A percentile compares a stretch with the other conserved stretches of the same genome.
Conservation (phyloP, 164 flowering plant genomes). For the Vitis rotundifolia region DNA sequence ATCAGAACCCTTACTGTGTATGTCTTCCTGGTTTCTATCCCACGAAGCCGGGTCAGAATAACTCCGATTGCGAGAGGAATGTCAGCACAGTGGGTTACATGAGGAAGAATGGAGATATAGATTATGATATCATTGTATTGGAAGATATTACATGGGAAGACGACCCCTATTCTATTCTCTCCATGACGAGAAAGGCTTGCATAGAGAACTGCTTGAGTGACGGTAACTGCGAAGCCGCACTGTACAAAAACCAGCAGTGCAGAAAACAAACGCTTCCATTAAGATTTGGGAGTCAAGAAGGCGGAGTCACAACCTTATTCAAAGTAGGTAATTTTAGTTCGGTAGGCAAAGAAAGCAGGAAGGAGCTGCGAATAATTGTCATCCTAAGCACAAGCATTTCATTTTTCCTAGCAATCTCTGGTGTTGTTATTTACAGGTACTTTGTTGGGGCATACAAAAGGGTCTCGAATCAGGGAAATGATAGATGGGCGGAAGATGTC, state of each 20-base stretch:
- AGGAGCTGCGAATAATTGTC: background rate
- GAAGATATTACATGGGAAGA: background rate
- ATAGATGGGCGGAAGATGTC: background rate
- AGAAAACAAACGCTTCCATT: background rate
- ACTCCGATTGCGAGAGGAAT: conserved; percentile 9
- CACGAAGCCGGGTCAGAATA: background rate
- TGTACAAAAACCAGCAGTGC: background rate
- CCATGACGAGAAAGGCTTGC: too few species aligned
- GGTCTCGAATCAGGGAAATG: background rate
- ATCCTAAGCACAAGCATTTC: background rate
- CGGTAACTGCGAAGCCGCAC: too few species aligned
- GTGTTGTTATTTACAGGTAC: background rate
- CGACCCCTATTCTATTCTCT: too few species aligned
- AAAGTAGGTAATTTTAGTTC: too few species aligned
- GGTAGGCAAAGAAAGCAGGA: background rate
- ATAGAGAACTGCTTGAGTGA: too few species aligned
- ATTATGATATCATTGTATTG: background rate
- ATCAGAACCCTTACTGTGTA: background rate
- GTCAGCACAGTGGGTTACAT: background rate
- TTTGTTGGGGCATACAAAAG: background rate
- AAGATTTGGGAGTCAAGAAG: conserved; percentile 1
- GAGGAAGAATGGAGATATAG: background rate
- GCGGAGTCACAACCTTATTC: too few species aligned
- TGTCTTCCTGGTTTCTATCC: conserved; percentile 19
- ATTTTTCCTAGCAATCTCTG: background rate